phyloP scores from a whole-genome alignment of 768 basidiomycete genomes.

The Boletus eberwhitei region DNA sequence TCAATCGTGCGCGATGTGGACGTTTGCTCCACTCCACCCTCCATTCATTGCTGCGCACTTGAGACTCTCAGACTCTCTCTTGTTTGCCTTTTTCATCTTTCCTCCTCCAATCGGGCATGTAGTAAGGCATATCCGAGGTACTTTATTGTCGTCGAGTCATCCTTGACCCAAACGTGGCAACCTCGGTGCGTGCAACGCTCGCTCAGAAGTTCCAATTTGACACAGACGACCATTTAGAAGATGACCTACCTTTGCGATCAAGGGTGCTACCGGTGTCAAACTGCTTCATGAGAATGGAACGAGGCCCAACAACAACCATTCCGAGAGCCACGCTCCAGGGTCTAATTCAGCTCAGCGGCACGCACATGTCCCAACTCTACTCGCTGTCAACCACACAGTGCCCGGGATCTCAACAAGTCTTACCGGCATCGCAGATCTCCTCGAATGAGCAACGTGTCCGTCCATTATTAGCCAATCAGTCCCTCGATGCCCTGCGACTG shows the following conservation, averaged over 20 bases:
- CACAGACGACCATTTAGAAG: constrained; percentile 20
- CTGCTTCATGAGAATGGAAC: constrained; percentile 31
- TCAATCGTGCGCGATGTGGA: not conserved
- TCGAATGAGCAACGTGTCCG: constrained; percentile 15
- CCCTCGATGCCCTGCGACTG: constrained; percentile 13
- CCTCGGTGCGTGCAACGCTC: constrained; percentile 5
- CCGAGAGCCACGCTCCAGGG: constrained; percentile 26
- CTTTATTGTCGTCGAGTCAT: constrained; percentile 10
- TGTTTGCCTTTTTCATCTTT: not conserved
- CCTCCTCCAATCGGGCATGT: constrained; percentile 5
- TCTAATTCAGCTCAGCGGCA: constrained; percentile 26
- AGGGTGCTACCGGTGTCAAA: constrained; percentile 22
- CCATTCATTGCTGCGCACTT: constrained; percentile 5
- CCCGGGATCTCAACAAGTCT: constrained; percentile 9
- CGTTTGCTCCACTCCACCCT: constrained; percentile 11
- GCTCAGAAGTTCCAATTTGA: constrained; percentile 19
- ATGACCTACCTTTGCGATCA: constrained; percentile 22
- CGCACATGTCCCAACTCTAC: constrained; percentile 17
- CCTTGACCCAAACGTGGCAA: constrained; percentile 8
- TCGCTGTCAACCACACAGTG: constrained; percentile 16
- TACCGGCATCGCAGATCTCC: constrained; percentile 27
- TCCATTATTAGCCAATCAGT: constrained; percentile 19
- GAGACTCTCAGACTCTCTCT: not conserved
- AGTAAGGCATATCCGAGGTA: constrained; percentile 13
- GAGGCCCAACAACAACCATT: constrained; percentile 18